Evolutionary conservation across 257 asterid species (phyloP).

Genomic region (Solanum clarkiae): DNA sequence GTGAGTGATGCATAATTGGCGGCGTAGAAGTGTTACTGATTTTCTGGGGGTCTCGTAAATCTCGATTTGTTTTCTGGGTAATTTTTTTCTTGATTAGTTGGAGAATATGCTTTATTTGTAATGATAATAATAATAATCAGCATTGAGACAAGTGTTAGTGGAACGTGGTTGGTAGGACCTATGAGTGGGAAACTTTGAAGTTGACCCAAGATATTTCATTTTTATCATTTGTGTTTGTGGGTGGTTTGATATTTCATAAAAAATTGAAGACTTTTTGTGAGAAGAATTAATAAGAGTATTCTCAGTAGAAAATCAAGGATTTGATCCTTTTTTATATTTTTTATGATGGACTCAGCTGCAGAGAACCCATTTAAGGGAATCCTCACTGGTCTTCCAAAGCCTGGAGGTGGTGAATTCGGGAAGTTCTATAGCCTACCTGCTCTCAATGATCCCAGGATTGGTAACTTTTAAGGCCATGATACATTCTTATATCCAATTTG

Average conservation of each 20-base stretch:
- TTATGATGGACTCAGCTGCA: conserved; percentile 41
- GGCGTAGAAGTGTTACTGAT: background rate
- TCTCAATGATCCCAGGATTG: conserved; percentile 78
- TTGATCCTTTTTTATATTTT: background rate
- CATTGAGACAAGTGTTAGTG: background rate
- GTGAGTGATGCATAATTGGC: background rate
- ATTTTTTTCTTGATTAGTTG: background rate
- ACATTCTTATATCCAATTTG: background rate
- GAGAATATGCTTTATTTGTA: background rate
- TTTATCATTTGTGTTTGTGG: background rate
- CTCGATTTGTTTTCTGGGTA: conserved; percentile 2
- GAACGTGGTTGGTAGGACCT: conserved; percentile 4
- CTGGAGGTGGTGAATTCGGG: conserved; percentile 92
- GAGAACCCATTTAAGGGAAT: conserved; percentile 73
- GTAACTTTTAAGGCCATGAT: conserved; percentile 12
- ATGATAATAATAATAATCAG: background rate
- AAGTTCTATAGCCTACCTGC: conserved; percentile 86
- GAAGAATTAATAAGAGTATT: background rate
- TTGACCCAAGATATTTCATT: background rate
- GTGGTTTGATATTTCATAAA: background rate
- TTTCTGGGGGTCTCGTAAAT: background rate
- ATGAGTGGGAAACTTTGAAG: background rate
- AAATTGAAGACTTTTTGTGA: background rate
- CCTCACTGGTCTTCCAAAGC: conserved; percentile 72
- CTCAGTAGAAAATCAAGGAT: background rate